Conservation (phyloP, 306 rosid species). For the Inga leiocalycina region DNA sequence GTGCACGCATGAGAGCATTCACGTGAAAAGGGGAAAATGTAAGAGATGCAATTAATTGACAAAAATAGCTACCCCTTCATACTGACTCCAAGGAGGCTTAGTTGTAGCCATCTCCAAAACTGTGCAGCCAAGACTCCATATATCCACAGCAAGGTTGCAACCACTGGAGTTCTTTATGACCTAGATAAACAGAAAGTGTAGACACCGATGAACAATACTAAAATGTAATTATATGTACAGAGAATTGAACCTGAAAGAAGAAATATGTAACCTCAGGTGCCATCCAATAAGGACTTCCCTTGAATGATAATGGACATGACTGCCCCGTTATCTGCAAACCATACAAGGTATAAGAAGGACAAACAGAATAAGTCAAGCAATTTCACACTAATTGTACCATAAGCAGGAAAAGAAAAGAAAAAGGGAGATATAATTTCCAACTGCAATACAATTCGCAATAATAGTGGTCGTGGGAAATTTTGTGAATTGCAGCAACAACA, state of each 20-base stretch:
- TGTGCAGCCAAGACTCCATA: slow-evolving; percentile 99
- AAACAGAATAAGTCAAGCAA: slow-evolving; percentile 37
- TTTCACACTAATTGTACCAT: slow-evolving; percentile 8
- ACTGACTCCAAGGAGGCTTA: slow-evolving; percentile 99
- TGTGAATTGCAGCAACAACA: background rate
- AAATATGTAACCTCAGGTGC: slow-evolving; percentile 84
- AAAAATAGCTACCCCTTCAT: slow-evolving; percentile 87
- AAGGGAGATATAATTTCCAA: background rate
- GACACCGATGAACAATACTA: slow-evolving; percentile 33
- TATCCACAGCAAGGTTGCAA: slow-evolving; percentile 92
- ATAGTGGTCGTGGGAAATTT: background rate
- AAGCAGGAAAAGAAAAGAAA: background rate
- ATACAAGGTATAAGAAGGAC: slow-evolving; percentile 33
- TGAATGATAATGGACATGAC: slow-evolving; percentile 88
- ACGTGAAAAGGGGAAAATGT: background rate
- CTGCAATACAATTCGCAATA: background rate
- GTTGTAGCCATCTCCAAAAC: slow-evolving; percentile 99
- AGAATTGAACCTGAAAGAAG: slow-evolving; percentile 17
- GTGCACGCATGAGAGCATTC: background rate
- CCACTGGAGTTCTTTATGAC: slow-evolving; percentile 85
- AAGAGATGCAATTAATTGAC: slow-evolving; percentile 20
- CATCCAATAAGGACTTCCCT: slow-evolving; percentile 99
- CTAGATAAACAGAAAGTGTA: slow-evolving; percentile 48
- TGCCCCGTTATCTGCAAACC: slow-evolving; percentile 83
- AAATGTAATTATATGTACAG: slow-evolving; percentile 22